These are phyloP conservation scores for Neurospora hispaniola DNA, from an alignment of 495 filamentous ascomycete species.

Conservation along the genomic window DNA sequence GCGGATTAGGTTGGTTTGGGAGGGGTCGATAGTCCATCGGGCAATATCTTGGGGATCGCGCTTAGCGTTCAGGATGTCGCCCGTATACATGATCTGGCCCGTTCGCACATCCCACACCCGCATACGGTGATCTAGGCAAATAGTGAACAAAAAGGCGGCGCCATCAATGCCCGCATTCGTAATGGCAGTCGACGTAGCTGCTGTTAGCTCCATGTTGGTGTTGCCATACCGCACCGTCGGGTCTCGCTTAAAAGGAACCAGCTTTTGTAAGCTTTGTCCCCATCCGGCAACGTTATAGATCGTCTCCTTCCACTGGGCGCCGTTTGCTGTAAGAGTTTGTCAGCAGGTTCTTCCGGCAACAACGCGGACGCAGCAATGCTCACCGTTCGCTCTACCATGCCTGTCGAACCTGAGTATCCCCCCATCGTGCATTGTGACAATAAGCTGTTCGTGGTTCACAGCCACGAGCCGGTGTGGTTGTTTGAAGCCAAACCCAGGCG, in stretches of 20 bases:
- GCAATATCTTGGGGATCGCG: conserved; percentile 45
- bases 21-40: conserved; percentile 66
- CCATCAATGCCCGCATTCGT: conserved; percentile 36
- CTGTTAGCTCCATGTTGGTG: conserved; percentile 52
- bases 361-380: conserved; percentile 10
- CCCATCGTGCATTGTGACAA: conserved; percentile 76
- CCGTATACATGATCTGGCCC: conserved; percentile 58
- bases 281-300: conserved; percentile 72
- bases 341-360: not conserved
- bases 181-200: conserved; percentile 47
- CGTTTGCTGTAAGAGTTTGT: conserved; percentile 29
- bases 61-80: conserved; percentile 53
- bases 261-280: conserved; percentile 57
- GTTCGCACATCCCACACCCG: conserved; percentile 74
- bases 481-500: conserved; percentile 64
- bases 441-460: conserved; percentile 56
- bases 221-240: conserved; percentile 55
- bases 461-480: conserved; percentile 73
- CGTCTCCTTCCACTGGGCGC: conserved; percentile 58
- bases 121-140: conserved; percentile 77
- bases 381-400: conserved; percentile 49
- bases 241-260: conserved; percentile 59
- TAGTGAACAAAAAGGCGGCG: conserved; percentile 59
- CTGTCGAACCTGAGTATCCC: conserved; percentile 63
- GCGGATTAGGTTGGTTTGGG: conserved; percentile 58